Evolutionary conservation across 2,329 filamentous ascomycete genomes (phyloP).

Genomic region (Zasmidium cellare): DNA sequence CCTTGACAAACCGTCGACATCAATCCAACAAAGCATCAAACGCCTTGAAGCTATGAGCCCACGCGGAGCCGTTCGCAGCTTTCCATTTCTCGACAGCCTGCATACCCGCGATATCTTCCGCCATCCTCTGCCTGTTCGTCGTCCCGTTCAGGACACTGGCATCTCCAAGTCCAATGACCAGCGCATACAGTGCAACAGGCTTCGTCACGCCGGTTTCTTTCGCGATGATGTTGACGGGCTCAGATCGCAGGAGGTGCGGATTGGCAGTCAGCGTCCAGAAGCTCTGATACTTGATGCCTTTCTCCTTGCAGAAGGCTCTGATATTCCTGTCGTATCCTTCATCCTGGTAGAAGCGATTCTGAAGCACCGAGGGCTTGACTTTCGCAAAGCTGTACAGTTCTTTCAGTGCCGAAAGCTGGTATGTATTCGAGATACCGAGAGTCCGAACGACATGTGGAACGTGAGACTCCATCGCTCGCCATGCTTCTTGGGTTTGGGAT

Average conservation of each 20-base stretch:
- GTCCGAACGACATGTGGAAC: slow-evolving; percentile 64
- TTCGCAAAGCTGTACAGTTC: slow-evolving; percentile 50
- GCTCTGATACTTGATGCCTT: slow-evolving; percentile 57
- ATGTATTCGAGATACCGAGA: slow-evolving; percentile 75
- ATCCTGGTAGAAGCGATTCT: slow-evolving; percentile 69
- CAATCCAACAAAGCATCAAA: slow-evolving; percentile 16
- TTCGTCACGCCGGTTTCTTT: slow-evolving; percentile 41
- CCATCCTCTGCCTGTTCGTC: slow-evolving; percentile 53
- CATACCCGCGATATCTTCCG: slow-evolving; percentile 51
- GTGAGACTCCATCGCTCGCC: slow-evolving; percentile 65
- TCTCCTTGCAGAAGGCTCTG: slow-evolving; percentile 56
- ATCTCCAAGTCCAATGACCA: slow-evolving; percentile 55
- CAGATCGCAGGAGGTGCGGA: slow-evolving; percentile 49
- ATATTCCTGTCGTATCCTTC: slow-evolving; percentile 62
- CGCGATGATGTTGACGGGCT: slow-evolving; percentile 54
- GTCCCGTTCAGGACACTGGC: slow-evolving; percentile 59
- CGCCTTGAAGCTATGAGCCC: slow-evolving; percentile 2
- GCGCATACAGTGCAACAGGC: slow-evolving; percentile 55
- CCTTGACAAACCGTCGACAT: not conserved
- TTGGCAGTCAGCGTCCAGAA: slow-evolving; percentile 65
- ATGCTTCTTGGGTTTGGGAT: slow-evolving; percentile 61
- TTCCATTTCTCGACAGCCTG: slow-evolving; percentile 18
- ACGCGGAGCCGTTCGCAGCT: slow-evolving; percentile 2
- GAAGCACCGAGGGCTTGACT: slow-evolving; percentile 64
- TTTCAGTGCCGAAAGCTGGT: slow-evolving; percentile 54